Evolutionary conservation across 495 filamentous ascomycete species (phyloP), one percentile per base, ranked within the genome.

Genomic region (Podospora comata): DNA sequence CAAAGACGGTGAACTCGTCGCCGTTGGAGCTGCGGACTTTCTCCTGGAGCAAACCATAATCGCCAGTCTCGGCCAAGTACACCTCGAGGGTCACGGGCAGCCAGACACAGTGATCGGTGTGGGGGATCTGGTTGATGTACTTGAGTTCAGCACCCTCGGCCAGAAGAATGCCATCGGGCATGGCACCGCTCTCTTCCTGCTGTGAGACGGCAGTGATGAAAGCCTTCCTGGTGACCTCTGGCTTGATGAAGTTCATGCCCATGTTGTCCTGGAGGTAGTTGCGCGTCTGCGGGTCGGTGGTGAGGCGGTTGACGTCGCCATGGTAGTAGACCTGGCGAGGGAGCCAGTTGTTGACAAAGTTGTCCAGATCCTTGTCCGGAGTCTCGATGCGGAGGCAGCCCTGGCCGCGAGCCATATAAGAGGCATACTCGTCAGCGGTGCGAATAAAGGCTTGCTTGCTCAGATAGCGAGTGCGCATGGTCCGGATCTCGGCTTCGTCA

Each of bases 201-300:
- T 86, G 85, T 7, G 79, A 71, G 4, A 86, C 72, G 13, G 84
- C 83, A 0, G 72, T 82, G 58, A 86, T 20, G 64, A 86, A 80
- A 27, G 84, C 79, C 20, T 74, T 74, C 19, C 84, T 80, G 58
- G 83, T 69, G 15, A 85, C 82, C 1, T 79, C 71, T 1, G 85
- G 83, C 68, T 82, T 80, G 73, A 86, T 85, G 75, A 81, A 86
- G 68, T 81, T 82, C 85, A 86, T 86, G 67, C 85, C 85, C 85
- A 86, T 86, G 73, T 85, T 85, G 77, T 86, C 85, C 67, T 86
- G 85, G 26, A 86, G 71, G 72, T 85, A 86, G 72, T 86, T 86
- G 26, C 85, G 81, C 19, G 85, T 86, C 72, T 86, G 85, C 53
- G 85, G 85, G 68, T 86, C 85, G 0, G 85, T 86, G 39, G 84